Conservation (phyloP, 495 filamentous ascomycete genomes). For the Penicillium manginii region DNA sequence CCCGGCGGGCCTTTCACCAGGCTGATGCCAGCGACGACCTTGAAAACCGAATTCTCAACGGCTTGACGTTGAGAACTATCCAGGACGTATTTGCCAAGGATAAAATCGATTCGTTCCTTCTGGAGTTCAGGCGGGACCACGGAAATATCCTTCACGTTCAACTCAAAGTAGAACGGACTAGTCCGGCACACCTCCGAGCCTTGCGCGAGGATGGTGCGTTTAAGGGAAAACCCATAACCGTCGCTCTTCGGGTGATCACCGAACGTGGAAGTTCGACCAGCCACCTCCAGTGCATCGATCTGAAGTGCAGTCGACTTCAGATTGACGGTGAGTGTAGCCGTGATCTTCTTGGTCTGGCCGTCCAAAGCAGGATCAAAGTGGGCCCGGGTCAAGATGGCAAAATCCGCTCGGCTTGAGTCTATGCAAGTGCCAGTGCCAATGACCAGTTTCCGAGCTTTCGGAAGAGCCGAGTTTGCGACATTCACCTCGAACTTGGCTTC, state of each 20-base stretch:
- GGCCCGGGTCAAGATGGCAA: slow-evolving; percentile 3
- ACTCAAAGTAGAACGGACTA: neutral
- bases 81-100: neutral
- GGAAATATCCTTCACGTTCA: neutral
- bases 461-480: neutral
- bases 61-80: neutral
- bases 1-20: neutral
- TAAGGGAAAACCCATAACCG: neutral
- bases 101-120: neutral
- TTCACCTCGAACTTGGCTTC: neutral
- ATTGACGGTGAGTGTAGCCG: neutral
- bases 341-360: neutral
- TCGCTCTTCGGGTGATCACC: neutral
- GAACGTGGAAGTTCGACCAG: neutral
- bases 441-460: neutral
- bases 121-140: neutral
- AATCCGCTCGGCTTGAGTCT: neutral
- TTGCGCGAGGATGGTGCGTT: neutral
- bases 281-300: neutral
- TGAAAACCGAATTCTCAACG: neutral
- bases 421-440: neutral
- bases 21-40: neutral
- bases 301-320: neutral
- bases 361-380: neutral
- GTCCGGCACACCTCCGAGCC: neutral